Evolutionary conservation across 2,329 filamentous ascomycete species (phyloP).

Genomic region (Aspergillus aculeatinus): DNA sequence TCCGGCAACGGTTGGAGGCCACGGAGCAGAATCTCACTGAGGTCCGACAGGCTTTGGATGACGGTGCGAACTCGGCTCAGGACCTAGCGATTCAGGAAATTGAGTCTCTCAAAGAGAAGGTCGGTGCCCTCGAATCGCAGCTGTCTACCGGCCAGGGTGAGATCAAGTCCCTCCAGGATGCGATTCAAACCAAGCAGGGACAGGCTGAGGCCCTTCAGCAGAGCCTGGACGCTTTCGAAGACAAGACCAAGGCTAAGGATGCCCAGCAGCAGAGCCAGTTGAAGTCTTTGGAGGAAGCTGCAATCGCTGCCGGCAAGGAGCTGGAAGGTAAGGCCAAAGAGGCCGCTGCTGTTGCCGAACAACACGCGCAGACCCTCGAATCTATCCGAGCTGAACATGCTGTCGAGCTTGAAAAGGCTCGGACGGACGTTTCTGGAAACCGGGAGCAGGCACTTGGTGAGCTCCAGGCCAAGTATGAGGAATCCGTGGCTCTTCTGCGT

Average conservation of each 20-base stretch:
- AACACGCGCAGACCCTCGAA: slow-evolving; percentile 35
- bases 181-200: slow-evolving; percentile 37
- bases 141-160: slow-evolving; percentile 31
- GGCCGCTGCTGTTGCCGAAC: slow-evolving; percentile 29
- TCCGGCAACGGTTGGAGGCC: slow-evolving; percentile 35
- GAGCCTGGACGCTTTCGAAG: slow-evolving; percentile 37
- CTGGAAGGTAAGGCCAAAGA: slow-evolving; percentile 37
- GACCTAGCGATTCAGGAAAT: slow-evolving; percentile 37
- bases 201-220: slow-evolving; percentile 40
- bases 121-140: slow-evolving; percentile 33
- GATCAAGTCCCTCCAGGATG: slow-evolving; percentile 35
- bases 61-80: slow-evolving; percentile 34
- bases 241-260: slow-evolving; percentile 39
- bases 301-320: slow-evolving; percentile 32
- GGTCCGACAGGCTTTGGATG: slow-evolving; percentile 35
- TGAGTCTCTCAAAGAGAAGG: slow-evolving; percentile 36
- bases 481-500: slow-evolving; percentile 27
- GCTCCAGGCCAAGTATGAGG: slow-evolving; percentile 37
- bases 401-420: slow-evolving; percentile 34
- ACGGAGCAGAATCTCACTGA: slow-evolving; percentile 36
- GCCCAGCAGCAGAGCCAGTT: slow-evolving; percentile 34
- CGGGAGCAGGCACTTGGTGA: slow-evolving; percentile 31
- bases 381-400: slow-evolving; percentile 36
- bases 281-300: slow-evolving; percentile 36
- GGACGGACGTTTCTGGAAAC: slow-evolving; percentile 31